Evolutionary conservation across 805 yeast genomes (phyloP).

Genomic region (Kodamaea restingae): DNA sequence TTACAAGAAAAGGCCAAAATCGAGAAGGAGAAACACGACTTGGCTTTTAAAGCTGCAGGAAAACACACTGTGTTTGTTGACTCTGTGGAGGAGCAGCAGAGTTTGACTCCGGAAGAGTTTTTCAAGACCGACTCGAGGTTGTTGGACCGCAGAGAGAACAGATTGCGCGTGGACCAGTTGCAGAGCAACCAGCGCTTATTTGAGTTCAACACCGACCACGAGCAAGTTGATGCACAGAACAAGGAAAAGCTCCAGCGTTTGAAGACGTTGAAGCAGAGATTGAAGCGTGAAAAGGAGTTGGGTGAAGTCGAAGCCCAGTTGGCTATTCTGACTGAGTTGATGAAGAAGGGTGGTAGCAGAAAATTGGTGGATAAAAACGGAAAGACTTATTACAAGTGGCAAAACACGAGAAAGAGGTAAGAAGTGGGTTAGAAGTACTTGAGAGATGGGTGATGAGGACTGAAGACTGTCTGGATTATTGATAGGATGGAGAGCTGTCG

Average conservation of each 20-base stretch:
- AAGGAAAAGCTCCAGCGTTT: slow-evolving; percentile 59
- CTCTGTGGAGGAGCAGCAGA: slow-evolving; percentile 46
- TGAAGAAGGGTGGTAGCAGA: slow-evolving; percentile 87
- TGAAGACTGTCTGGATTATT: too few relatives aligned
- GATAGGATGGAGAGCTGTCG: too few relatives aligned
- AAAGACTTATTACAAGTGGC: slow-evolving; percentile 76
- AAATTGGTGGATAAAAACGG: slow-evolving; percentile 68
- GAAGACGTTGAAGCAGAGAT: slow-evolving; percentile 55
- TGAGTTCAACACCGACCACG: slow-evolving; percentile 25
- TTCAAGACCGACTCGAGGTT: slow-evolving; percentile 70
- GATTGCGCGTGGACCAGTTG: slow-evolving; percentile 62
- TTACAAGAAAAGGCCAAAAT: slow-evolving; percentile 65
- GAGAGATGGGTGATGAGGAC: too few relatives aligned
- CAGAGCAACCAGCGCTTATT: slow-evolving; percentile 33
- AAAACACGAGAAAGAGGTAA: slow-evolving; percentile 62
- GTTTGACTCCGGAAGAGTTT: slow-evolving; percentile 58
- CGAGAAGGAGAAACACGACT: slow-evolving; percentile 47
- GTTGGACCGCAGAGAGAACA: slow-evolving; percentile 63
- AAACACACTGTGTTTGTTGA: slow-evolving; percentile 87
- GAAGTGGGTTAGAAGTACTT: too few relatives aligned
- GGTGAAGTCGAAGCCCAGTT: slow-evolving; percentile 64
- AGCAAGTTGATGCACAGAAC: slow-evolving; percentile 32
- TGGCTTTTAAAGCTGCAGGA: slow-evolving; percentile 57
- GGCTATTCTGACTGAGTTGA: slow-evolving; percentile 76
- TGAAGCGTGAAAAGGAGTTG: slow-evolving; percentile 68